Evolutionary conservation across 495 filamentous ascomycete species (phyloP), one percentile per base, ranked within the genome.

Genomic region (Penicillium crystallinum): DNA sequence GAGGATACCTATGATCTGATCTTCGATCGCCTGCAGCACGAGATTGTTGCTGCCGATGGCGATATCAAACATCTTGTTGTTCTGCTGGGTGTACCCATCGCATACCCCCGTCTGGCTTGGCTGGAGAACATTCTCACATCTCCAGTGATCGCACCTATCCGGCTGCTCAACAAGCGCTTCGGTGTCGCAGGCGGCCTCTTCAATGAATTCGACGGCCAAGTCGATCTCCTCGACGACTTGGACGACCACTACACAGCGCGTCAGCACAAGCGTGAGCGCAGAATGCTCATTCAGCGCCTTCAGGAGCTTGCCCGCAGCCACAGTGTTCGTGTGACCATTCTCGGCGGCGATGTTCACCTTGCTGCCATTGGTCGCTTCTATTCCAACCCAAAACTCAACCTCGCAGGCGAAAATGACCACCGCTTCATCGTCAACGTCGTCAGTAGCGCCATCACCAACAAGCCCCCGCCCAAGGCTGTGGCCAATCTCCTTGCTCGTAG

Each of bases 171-270:
- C 75, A 89, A 91, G 68, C 83, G 91, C 43, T 91, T 97, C 59
- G 92, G 92, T 43, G 66, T 95, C 42, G 89, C 86, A 5, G 89
- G 89, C 23, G 81, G 82, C 54, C 73, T 96, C 17, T 96, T 97
- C 80, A 96, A 97, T 68, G 81, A 86, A 43, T 97, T 96, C 51
- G 92, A 96, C 66, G 92, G 92, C 22, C 81, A 83, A 56, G 83
- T 95, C 11, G 92, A 97, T 75, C 76, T 96, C 22, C 75, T 96
- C 7, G 92, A 97, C 63, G 92, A 97, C 59, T 76, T 97, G 15
- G 91, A 96, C 63, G 92, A 96, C 64, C 92, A 97, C 64, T 96
- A 96, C 72, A 95, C 90, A 23, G 90, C 92, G 11, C 82, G 83
- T 27, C 89, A 89, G 49, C 92, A 97, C 76, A 97, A 96, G 67